Evolutionary conservation across 1,139 yeast species (phyloP), one percentile per base, ranked within the genome.

Genomic region (Pichia kudriavzevii): DNA sequence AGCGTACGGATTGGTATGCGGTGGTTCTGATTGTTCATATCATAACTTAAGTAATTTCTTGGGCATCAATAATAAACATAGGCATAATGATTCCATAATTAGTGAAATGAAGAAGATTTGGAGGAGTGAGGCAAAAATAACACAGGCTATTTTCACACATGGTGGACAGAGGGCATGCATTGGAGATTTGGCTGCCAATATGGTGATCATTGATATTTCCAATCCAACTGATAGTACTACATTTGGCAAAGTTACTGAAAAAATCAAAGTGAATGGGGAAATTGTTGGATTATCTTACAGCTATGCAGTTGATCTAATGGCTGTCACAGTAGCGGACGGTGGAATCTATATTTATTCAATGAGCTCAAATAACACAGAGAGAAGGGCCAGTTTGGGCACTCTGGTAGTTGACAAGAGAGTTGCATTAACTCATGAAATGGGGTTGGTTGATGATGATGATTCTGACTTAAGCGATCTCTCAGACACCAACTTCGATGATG

Each of bases 181-280:
- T 37, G 91, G 85, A 20, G 93, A 95, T 35, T 93, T 84, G 49
- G 93, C 82, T 43, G 68, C 72, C 35, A 73, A 75, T 42, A 63
- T 82, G 37, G 64, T 67, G 8, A 50, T 84, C 2, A 61, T 82
- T 4, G 78, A 74, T 42, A 49, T 71, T 13, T 35, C 42, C 5
- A 32, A 36, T 15, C 30, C 31, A 4, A 19, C 26, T 4, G 60
- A 58, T n/a, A 65, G 66, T 27, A 13, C 28, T 4, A 31, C 27
- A 7, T 37, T 37, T 25, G 60, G 61, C 18, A 53, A 60, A 2
- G 41, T 43, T 6, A 24, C 46, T 11, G 46, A 44, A 26, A 39
- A 43, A 6, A 25, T 46, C 12, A 44, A 41, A 15, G 44, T 72
- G 6, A 64, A 67, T 5, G 84, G 75, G 44, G 81, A 72, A 55